phyloP scores from a whole-genome alignment of 768 basidiomycete genomes.

The Tylopilus sp. region DNA sequence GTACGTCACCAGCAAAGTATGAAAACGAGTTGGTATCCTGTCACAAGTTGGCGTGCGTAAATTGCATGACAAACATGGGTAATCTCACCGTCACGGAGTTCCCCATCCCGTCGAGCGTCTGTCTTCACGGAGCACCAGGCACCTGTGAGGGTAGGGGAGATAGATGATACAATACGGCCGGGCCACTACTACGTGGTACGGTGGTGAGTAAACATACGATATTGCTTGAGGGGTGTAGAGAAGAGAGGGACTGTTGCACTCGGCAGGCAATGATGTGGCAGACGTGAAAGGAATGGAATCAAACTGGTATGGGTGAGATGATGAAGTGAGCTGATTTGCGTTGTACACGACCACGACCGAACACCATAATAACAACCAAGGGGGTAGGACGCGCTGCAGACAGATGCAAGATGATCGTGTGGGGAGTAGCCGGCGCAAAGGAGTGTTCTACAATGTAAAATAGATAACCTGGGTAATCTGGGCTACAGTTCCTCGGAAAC shows the following conservation, averaged over 20 bases:
- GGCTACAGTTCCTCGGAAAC: conserved; percentile 66
- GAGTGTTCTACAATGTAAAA: conserved; percentile 32
- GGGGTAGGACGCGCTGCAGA: conserved; percentile 20
- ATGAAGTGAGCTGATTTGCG: conserved; percentile 29
- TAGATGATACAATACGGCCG: conserved; percentile 22
- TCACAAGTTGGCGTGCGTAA: neutral
- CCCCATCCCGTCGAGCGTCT: neutral
- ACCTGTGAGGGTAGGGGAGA: conserved; percentile 10
- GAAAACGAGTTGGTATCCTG: neutral
- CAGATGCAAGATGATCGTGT: conserved; percentile 24
- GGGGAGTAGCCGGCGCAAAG: conserved; percentile 22
- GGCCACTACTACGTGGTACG: conserved; percentile 14
- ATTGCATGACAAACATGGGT: neutral
- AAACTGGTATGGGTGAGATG: conserved; percentile 28
- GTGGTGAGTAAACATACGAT: conserved; percentile 27
- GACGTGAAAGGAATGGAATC: conserved; percentile 21
- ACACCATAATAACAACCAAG: conserved; percentile 37
- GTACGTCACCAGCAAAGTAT: neutral
- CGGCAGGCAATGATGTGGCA: conserved; percentile 23
- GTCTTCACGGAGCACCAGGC: conserved; percentile 13
- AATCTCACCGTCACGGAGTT: conserved; percentile 13
- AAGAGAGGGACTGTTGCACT: conserved; percentile 30
- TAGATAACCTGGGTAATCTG: conserved; percentile 33
- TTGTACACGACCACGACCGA: conserved; percentile 37
- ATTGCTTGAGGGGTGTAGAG: conserved; percentile 26